These are phyloP conservation scores for Ashbya aceris DNA, from an alignment of 1,139 yeast genomes.

Conservation along the genomic window DNA sequence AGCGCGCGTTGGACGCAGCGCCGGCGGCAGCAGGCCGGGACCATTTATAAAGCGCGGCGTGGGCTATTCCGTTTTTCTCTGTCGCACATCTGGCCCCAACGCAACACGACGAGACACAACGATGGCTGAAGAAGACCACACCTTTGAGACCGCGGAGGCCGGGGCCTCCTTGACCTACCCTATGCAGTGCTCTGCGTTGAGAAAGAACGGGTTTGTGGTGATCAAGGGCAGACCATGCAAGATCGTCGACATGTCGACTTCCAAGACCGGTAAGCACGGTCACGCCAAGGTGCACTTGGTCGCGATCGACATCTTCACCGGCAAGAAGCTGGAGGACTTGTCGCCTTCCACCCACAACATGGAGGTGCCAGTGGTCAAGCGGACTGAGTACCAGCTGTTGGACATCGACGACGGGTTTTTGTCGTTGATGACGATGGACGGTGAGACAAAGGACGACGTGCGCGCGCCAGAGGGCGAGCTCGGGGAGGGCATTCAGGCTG, in stretches of 20 bases:
- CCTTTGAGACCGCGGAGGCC: constrained; percentile 96
- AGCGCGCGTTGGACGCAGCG: no score
- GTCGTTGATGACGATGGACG: constrained; percentile 92
- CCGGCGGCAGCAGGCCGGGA: no score
- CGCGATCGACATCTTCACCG: constrained; percentile 97
- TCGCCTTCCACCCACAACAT: constrained; percentile 99
- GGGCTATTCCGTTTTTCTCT: no score
- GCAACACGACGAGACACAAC: constrained; percentile 16
- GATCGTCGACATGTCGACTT: constrained; percentile 99
- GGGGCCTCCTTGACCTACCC: constrained; percentile 99
- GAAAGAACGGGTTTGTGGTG: constrained; percentile 99
- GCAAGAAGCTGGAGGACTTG: constrained; percentile 98
- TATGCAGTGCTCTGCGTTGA: constrained; percentile 99
- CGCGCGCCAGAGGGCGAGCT: constrained; percentile 96
- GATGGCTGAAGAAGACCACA: constrained; percentile 82
- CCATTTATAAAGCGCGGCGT: no score
- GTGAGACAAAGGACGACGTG: constrained; percentile 99
- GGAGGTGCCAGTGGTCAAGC: constrained; percentile 97
- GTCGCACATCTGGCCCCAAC: no score
- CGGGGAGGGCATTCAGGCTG: constrained; percentile 85
- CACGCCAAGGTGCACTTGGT: constrained; percentile 99
- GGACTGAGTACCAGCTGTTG: constrained; percentile 94
- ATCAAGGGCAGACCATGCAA: constrained; percentile 99
- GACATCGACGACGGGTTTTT: constrained; percentile 98
- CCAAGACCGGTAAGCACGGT: constrained; percentile 99